Evolutionary conservation across 192 early-diverging fungal genomes (phyloP), one percentile per base, ranked within the genome.

Genomic region (Oehlia diaphana): DNA sequence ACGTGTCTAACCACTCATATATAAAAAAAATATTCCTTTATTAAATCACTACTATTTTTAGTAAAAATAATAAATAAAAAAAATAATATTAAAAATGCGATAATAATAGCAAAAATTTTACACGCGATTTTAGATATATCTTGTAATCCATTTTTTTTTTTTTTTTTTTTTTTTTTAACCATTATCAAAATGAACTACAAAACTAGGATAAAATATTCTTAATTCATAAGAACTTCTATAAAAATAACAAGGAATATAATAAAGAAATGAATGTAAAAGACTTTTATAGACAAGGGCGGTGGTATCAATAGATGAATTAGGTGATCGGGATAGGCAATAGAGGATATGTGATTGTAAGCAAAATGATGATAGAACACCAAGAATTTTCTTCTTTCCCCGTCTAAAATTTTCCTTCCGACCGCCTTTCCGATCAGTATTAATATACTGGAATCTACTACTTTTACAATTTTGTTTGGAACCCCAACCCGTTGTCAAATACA

Each of bases 121-220:
- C 53, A 21, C 16, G 19, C 19, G 4, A 58, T 58, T 16, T 58
- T 58, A 16, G 53, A 58, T 21, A 58, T 7, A 5, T 21, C 16
- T 58, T 21, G 53, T 58, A 58, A 58, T 58, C n/a, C 53, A 58
- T 19, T 58, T 19, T 21, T 58, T 58, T 58, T 58, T 21, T 58
- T 58, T 58, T 21, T 58, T 58, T 19, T 58, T 19, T 21, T 58
- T 58, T 58, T 58, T 21, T 58, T 58, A 58, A 58, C 53, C 53
- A 58, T 58, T 58, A 58, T 58, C 53, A 58, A 58, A 58, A 58
- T 58, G 53, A 58, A 58, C 53, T 58, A 58, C 53, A 58, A 58
- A 58, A 58, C 19, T 5, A 58, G 21, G 53, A 21, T 21, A 58
- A 58, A 19, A 58, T 21, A 19, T 19, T 58, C 19, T 58, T 58